Evolutionary conservation across 2,329 filamentous ascomycete species (phyloP).

Genomic region (Exophiala oligosperma): DNA sequence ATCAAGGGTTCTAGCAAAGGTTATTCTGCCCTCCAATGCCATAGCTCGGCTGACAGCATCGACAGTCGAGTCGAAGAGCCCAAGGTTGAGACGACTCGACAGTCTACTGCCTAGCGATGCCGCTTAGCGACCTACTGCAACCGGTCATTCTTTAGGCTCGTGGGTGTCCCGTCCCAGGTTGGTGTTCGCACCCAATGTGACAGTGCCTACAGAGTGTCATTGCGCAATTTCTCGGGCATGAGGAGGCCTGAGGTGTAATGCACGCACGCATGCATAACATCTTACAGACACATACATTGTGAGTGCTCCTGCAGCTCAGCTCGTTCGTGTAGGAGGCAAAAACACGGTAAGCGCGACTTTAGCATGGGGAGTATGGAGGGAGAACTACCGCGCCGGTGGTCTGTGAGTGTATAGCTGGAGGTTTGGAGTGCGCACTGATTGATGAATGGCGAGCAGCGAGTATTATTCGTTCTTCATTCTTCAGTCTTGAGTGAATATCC

Average conservation of each 20-base stretch:
- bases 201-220: background rate
- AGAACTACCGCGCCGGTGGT: background rate
- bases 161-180: constrained; percentile 14
- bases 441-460: too few species aligned
- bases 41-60: background rate
- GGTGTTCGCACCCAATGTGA: constrained; percentile 7
- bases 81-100: background rate
- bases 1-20: too few species aligned
- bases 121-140: constrained; percentile 10
- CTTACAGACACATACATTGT: background rate
- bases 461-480: too few species aligned
- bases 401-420: background rate
- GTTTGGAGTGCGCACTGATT: background rate
- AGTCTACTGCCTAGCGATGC: constrained; percentile 12
- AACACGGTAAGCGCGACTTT: too few species aligned
- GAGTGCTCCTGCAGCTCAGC: background rate
- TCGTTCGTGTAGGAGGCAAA: background rate
- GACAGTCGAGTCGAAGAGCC: background rate
- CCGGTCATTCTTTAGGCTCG: constrained; percentile 15
- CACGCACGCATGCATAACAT: too few species aligned
- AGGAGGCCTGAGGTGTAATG: background rate
- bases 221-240: constrained; percentile 8
- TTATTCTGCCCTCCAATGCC: too few species aligned
- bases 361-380: background rate
- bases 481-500: too few species aligned